Percentiles rank a stretch among this genome's conserved stretches.
phyloP scores from a whole-genome alignment of 768 basidiomycete genomes.

The Mycena olivaceomarginata region DNA sequence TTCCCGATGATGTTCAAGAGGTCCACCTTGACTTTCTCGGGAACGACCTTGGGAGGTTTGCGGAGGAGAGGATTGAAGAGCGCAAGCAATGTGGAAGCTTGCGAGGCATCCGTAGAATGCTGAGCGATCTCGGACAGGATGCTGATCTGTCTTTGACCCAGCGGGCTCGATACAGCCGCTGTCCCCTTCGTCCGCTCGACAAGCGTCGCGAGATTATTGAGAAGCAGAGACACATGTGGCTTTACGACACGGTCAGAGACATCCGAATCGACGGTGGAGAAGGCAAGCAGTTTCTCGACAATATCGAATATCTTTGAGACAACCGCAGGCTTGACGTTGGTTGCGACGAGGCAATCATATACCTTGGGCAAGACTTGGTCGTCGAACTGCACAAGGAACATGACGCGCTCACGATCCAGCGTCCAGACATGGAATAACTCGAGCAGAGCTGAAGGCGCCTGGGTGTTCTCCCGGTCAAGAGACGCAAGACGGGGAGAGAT shows the following conservation, averaged over 20 bases:
- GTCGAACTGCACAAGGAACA: constrained; percentile 84
- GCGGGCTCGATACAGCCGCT: constrained; percentile 71
- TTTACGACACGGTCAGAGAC: constrained; percentile 75
- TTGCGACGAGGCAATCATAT: constrained; percentile 87
- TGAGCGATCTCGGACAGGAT: constrained; percentile 89
- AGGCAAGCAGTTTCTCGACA: constrained; percentile 79
- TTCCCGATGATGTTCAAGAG: constrained; percentile 82
- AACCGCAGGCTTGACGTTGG: constrained; percentile 92
- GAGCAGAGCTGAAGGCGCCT: constrained; percentile 91
- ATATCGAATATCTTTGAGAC: constrained; percentile 90
- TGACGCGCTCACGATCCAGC: constrained; percentile 70
- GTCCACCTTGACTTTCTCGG: constrained; percentile 92
- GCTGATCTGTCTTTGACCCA: constrained; percentile 88
- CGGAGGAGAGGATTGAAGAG: constrained; percentile 89
- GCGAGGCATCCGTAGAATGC: constrained; percentile 79
- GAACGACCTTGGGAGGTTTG: constrained; percentile 82
- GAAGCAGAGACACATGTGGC: constrained; percentile 82
- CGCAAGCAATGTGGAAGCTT: constrained; percentile 83
- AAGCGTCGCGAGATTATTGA: constrained; percentile 81
- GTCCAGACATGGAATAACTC: constrained; percentile 92
- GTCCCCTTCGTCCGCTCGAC: constrained; percentile 78
- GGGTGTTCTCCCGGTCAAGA: constrained; percentile 91
- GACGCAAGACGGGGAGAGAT: constrained; percentile 88
- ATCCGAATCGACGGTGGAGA: constrained; percentile 69
- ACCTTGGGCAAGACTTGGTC: constrained; percentile 81